Evolutionary conservation across 805 yeast species (phyloP).

Genomic region (Scheffersomyces amazonensis): DNA sequence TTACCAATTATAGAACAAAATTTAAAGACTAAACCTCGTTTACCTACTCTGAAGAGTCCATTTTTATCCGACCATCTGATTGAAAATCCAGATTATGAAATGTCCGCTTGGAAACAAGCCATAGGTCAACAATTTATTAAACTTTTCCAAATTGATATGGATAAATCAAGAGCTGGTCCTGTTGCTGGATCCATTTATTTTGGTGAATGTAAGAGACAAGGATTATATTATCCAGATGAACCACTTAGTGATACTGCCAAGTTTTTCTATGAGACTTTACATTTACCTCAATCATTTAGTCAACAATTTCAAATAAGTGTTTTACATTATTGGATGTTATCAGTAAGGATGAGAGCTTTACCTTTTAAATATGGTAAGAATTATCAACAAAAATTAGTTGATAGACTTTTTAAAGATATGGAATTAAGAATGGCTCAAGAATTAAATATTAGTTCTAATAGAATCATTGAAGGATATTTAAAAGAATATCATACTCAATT

Average conservation of each 20-base stretch:
- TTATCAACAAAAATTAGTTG: constrained; percentile 89
- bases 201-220: constrained; percentile 84
- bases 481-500: constrained; percentile 89
- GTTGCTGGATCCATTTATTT: constrained; percentile 88
- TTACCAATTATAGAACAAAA: constrained; percentile 38
- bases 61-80: constrained; percentile 37
- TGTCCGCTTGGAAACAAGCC: constrained; percentile 35
- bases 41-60: constrained; percentile 32
- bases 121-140: constrained; percentile 66
- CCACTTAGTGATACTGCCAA: constrained; percentile 68
- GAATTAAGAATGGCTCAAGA: constrained; percentile 83
- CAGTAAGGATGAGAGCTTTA: constrained; percentile 94
- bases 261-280: constrained; percentile 83
- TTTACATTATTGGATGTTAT: constrained; percentile 89
- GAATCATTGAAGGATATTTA: constrained; percentile 80
- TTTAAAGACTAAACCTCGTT: constrained; percentile 32
- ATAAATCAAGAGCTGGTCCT: constrained; percentile 87
- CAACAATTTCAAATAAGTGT: constrained; percentile 94
- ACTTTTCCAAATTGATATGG: constrained; percentile 80
- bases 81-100: constrained; percentile 33
- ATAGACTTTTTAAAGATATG: constrained; percentile 85
- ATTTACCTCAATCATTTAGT: constrained; percentile 82
- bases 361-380: constrained; percentile 85
- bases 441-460: constrained; percentile 76
- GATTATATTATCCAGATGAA: constrained; percentile 71